A percentile compares a stretch with the other conserved stretches of the same genome.
Evolutionary conservation across 2,329 filamentous ascomycete genomes (phyloP).

Genomic region (Colletotrichum liaoningense): DNA sequence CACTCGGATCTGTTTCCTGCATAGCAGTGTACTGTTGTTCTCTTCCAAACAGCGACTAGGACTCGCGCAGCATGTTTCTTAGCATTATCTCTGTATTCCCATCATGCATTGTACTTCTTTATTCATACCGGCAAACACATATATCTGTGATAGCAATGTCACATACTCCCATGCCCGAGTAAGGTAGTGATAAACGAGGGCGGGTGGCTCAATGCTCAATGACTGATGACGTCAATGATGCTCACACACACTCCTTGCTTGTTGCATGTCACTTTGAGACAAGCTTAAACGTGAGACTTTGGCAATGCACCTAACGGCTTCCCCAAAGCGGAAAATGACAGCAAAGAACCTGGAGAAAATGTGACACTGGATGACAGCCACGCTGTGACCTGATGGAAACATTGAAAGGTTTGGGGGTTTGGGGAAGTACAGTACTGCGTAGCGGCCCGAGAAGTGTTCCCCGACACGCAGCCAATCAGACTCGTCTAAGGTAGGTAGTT

Average conservation of each 20-base stretch:
- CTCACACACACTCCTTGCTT: neutral
- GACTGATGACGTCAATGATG: neutral
- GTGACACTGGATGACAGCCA: slow-evolving; percentile 29
- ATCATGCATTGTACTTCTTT: no score
- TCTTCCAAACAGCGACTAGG: neutral
- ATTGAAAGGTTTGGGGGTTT: neutral
- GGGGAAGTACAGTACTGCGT: neutral
- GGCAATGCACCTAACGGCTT: slow-evolving; percentile 4
- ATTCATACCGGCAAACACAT: no score
- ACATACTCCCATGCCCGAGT: no score
- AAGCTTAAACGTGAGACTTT: slow-evolving; percentile 17
- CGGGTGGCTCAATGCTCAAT: neutral
- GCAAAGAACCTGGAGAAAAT: neutral
- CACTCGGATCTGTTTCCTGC: neutral
- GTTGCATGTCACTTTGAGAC: neutral
- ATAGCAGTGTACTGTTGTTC: neutral
- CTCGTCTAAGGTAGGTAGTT: neutral
- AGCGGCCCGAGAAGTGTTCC: neutral
- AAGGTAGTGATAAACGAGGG: no score
- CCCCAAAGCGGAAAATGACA: neutral
- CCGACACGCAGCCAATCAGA: slow-evolving; percentile 7
- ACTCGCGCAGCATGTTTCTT: neutral
- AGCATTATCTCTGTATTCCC: neutral
- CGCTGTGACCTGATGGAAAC: neutral
- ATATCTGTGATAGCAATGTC: no score